Evolutionary conservation across 176 grass and related monocot species (phyloP), one percentile per base, ranked within the genome.

Genomic region (Carex littledalei): DNA sequence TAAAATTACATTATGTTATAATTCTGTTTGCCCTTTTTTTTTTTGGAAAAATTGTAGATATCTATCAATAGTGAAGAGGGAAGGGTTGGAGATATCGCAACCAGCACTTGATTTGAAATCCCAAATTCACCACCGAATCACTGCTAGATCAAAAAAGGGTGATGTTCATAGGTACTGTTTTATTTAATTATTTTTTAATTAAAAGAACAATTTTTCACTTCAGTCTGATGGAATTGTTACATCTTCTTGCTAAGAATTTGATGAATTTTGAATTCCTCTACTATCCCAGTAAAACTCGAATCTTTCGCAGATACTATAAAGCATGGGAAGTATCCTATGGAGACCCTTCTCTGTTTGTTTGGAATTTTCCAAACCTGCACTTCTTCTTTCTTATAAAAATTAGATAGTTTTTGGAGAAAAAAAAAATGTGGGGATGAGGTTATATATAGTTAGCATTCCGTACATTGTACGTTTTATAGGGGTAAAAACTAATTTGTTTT

Each of bases 61-160:
- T 86, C 32, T 97, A 26, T 8, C 22, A 12, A 61, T 94, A 72
- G 67, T 94, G 5, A 60, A 73, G 12, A 80, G 47, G 7, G 92
- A 97, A 82, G 86, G 90, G n/a, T 86, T 97, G 1, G 92, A 92
- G 87, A 94, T 97, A 85, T 97, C 94, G 50, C 94, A 97, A 86
- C 94, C 94, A 66, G 94, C 91, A 79, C 89, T 97, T 9, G 94
- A 97, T 81, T 35, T 13, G 26, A 91, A 91, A 56, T 97, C 94
- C 11, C 84, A 86, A 55, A 86, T 97, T 85, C 94, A 97, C 85
- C 94, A 97, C 73, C 72, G 79, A 31, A 87, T 97, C 60, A 97
- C 94, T 18, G 88, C 80, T 41, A 84, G 92, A 10, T 81, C 15
- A 3, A 69, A 84, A 2, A 81, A 47, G 31, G 86, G 92, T 26